Conservation (phyloP, 106 monocot species). For the Allium cepa region DNA sequence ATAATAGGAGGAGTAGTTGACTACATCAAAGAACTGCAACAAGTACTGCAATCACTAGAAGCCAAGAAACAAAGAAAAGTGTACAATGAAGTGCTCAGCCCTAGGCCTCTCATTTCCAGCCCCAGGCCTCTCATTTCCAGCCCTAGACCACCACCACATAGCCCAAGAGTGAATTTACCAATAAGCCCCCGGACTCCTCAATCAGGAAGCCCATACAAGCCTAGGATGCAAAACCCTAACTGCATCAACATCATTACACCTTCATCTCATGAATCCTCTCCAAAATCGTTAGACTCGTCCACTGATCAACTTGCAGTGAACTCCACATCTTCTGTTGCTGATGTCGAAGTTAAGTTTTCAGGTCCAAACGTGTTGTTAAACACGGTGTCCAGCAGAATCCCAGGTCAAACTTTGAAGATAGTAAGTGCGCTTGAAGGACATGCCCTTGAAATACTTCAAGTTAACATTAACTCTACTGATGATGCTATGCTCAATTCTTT, state of each 20-base stretch:
- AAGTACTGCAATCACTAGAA: conserved; percentile 60
- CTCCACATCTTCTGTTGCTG: conserved; percentile 44
- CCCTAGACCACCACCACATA: conserved; percentile 33
- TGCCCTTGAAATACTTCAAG: conserved; percentile 78
- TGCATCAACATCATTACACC: background rate
- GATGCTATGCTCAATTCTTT: conserved; percentile 84
- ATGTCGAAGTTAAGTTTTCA: conserved; percentile 80
- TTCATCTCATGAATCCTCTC: conserved; percentile 23
- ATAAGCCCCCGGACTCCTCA: conserved; percentile 78
- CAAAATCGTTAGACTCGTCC: conserved; percentile 9
- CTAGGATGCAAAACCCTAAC: conserved; percentile 3
- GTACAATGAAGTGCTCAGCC: conserved; percentile 75
- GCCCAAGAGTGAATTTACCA: conserved; percentile 43
- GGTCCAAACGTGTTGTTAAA: conserved; percentile 78
- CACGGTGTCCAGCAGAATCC: conserved; percentile 62
- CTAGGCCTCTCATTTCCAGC: conserved; percentile 37
- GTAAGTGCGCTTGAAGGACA: conserved; percentile 63
- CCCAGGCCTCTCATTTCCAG: conserved; percentile 29
- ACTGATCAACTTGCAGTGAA: conserved; percentile 16
- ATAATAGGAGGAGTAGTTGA: conserved; percentile 88
- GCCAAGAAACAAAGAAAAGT: conserved; percentile 81
- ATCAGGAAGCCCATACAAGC: conserved; percentile 70
- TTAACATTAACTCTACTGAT: conserved; percentile 60
- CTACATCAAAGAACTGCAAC: conserved; percentile 89
- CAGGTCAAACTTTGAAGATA: conserved; percentile 73